A percentile compares a stretch with the other conserved stretches of the same genome.
phyloP scores from a whole-genome alignment of 2,329 filamentous ascomycete species.

The Gliomastix tumulicola region DNA sequence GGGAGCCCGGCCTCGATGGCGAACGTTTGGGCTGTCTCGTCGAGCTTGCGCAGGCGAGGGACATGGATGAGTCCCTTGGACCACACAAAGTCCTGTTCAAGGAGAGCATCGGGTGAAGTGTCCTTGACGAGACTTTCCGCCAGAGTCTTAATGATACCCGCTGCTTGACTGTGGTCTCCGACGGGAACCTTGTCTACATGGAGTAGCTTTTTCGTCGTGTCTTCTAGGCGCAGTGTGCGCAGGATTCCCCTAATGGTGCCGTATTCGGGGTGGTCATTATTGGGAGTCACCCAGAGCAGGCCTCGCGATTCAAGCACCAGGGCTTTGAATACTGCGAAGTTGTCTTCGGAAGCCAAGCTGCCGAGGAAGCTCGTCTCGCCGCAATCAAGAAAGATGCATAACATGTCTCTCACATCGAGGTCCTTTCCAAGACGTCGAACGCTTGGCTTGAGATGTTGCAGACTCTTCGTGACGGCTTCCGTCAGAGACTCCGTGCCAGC shows the following conservation, averaged over 20 bases:
- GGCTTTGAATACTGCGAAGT: conserved; percentile 4
- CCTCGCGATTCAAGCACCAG: conserved; percentile 4
- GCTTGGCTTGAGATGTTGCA: no score
- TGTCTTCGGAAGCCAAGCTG: no score
- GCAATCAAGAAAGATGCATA: no score
- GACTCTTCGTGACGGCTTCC: no score
- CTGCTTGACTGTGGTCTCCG: not conserved
- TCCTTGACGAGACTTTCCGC: conserved; percentile 5
- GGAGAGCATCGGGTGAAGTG: no score
- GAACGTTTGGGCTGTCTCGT: conserved; percentile 5
- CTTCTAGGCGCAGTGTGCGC: conserved; percentile 5
- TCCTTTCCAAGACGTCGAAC: no score
- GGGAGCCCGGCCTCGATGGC: conserved; percentile 7
- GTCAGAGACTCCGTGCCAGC: no score
- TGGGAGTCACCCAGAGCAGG: conserved; percentile 7
- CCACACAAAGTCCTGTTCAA: conserved; percentile 9
- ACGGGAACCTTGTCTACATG: conserved; percentile 3
- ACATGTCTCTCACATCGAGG: no score
- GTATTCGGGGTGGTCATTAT: conserved; percentile 3
- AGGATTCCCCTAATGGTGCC: conserved; percentile 6
- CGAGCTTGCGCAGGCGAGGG: conserved; percentile 5
- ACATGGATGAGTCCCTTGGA: conserved; percentile 5
- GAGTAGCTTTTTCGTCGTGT: conserved; percentile 3
- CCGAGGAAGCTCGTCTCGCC: no score
- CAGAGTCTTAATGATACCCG: conserved; percentile 4